Evolutionary conservation across 148 eudicot genomes (phyloP).

Genomic region (Persicaria tinctoria): DNA sequence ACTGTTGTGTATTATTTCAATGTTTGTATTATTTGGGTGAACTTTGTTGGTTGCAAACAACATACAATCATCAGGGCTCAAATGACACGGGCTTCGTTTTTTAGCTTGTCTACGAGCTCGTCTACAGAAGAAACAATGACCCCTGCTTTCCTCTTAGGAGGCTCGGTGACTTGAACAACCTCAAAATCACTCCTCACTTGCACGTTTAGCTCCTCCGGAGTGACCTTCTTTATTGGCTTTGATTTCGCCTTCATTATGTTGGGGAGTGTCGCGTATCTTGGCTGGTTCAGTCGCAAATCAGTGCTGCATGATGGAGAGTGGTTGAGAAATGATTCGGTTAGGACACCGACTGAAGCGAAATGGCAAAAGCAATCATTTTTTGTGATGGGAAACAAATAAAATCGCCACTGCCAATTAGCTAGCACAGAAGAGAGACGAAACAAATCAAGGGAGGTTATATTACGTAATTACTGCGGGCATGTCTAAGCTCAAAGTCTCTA

Average conservation of each 20-base stretch:
- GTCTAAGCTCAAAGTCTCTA: constrained; percentile 76
- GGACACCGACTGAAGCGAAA: not conserved
- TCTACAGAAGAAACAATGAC: constrained; percentile 83
- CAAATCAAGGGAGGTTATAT: constrained; percentile 12
- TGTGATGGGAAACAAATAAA: not conserved
- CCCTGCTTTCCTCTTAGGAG: constrained; percentile 93
- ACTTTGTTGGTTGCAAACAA: not conserved
- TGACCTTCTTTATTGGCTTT: constrained; percentile 67
- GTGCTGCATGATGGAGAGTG: constrained; percentile 43
- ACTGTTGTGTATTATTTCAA: not conserved
- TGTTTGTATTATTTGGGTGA: not conserved
- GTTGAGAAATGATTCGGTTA: not conserved
- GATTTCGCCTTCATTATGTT: constrained; percentile 95
- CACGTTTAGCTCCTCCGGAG: constrained; percentile 70
- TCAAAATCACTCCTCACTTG: constrained; percentile 63
- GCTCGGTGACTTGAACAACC: constrained; percentile 73
- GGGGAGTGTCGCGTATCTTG: constrained; percentile 93
- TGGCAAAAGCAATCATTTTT: not conserved
- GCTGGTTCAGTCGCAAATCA: constrained; percentile 95
- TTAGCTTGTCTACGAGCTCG: constrained; percentile 81
- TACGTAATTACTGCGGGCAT: constrained; percentile 95
- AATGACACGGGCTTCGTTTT: constrained; percentile 85
- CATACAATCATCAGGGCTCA: constrained; percentile 20
- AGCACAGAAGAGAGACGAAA: not conserved
- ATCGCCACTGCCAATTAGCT: not conserved